Conservation (phyloP, 1,284 basidiomycete species). For the Gastroboletus turbinatus region DNA sequence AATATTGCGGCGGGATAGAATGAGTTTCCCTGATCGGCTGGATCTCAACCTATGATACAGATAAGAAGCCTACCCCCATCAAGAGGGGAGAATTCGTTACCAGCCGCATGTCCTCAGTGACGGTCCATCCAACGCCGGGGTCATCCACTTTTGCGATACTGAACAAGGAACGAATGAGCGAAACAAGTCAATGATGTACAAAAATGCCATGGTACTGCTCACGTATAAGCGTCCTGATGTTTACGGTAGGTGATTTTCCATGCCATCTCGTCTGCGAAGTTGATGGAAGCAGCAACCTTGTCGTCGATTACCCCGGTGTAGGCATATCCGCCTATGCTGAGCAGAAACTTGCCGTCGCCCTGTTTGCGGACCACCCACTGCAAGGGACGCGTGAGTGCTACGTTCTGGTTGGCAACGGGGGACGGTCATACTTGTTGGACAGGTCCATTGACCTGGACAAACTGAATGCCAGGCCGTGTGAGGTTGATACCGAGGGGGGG, state of each 20-base stretch:
- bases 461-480: neutral
- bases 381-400: neutral
- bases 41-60: neutral
- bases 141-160: neutral
- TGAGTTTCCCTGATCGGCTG: neutral
- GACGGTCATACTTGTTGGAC: neutral
- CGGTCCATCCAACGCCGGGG: neutral
- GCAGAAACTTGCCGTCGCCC: neutral
- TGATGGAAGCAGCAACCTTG: neutral
- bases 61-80: neutral
- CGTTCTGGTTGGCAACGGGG: too few species aligned
- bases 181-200: too few species aligned
- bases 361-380: neutral
- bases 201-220: too few species aligned
- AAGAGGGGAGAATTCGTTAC: neutral
- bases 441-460: neutral
- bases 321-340: neutral
- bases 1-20: neutral
- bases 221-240: neutral
- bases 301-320: neutral
- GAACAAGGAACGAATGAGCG: neutral
- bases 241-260: neutral
- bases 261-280: neutral
- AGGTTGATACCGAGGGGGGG: neutral
- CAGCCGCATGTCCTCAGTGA: rapidly evolving